Evolutionary conservation across 2,329 filamentous ascomycete genomes (phyloP), one percentile per base, ranked within the genome.

Genomic region (Fusarium sp.): DNA sequence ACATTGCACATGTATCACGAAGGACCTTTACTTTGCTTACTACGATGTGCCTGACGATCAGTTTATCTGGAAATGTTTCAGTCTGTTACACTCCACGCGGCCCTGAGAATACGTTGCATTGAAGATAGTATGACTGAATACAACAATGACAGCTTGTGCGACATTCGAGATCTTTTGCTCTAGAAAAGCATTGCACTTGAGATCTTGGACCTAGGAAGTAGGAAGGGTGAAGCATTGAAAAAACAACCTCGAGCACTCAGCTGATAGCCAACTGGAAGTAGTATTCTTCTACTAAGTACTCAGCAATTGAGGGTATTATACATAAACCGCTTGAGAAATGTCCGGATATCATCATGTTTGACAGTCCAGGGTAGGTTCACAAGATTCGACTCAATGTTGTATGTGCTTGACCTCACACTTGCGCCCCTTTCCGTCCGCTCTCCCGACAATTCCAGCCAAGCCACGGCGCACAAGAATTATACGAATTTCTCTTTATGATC

Each of bases 71-170:
- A 45, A 65, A 20, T 35, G 56, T 73, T 47, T 51, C 36, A 39
- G 20, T n/a, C 28, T 54, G 70, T 55, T 70, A 59, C 55, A 70
- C 61, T 41, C 48, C 48, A 59, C 60, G 38, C 60, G 41, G 65
- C 59, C 42, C 18, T 48, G 50, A 53, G 58, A 69, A 69, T 47
- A 69, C 66, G 65, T 69, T 69, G 65, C 66, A 69, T 65, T 38
- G 35, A 42, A 38, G 36, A 35, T 35, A n/a, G 33, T 26, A 39
- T 36, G 50, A 54, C 20, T 54, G 50, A 30, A 28, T 54, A 54
- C 50, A 28, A 54, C 50, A 30, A 39, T n/a, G 35, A 54, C 50
- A 39, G 50, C 24, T 54, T 41, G 50, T 54, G 35, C 20, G 2
- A 54, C 35, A 7, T 54, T 54, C 50, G 24, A 54, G 50, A 54